Conservation (phyloP, 1,284 basidiomycete species). For the Thelephora terrestris region DNA sequence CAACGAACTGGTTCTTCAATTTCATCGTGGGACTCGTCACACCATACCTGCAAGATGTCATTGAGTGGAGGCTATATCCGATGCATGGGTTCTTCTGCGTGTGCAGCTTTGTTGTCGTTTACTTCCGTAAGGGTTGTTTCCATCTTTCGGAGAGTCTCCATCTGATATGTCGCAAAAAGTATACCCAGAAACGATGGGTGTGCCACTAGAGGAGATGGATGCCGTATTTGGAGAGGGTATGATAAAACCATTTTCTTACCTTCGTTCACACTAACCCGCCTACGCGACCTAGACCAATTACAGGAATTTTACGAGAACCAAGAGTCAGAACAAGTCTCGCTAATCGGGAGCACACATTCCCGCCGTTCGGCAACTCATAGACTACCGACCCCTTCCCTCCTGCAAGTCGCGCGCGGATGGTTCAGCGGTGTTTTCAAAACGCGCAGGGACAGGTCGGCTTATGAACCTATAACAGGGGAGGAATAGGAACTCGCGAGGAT, state of each 20-base stretch:
- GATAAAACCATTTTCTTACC: constrained; percentile 2
- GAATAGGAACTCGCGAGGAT: constrained; percentile 68
- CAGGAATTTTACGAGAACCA: constrained; percentile 61
- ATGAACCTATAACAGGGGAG: constrained; percentile 44
- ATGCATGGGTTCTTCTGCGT: constrained; percentile 95
- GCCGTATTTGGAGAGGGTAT: constrained; percentile 73
- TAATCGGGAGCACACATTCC: constrained; percentile 33
- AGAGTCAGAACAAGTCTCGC: constrained; percentile 56
- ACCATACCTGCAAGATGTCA: constrained; percentile 81
- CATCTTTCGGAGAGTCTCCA: constrained; percentile 1
- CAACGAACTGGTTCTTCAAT: constrained; percentile 81
- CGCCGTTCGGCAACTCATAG: constrained; percentile 26
- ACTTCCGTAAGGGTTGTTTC: constrained; percentile 47
- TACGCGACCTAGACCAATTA: constrained; percentile 33
- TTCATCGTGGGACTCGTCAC: constrained; percentile 87
- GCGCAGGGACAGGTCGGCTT: constrained; percentile 32
- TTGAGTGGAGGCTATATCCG: constrained; percentile 89
- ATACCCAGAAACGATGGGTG: constrained; percentile 75
- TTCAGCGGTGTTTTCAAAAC: constrained; percentile 43
- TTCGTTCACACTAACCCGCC: constrained; percentile 5
- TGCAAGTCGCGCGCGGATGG: constrained; percentile 27
- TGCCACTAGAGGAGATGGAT: constrained; percentile 78
- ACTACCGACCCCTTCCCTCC: constrained; percentile 11
- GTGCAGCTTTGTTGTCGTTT: constrained; percentile 75
- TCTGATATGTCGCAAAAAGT: constrained; percentile 33